Conservation (phyloP, 805 yeast genomes). For the Wilhelminamyces savonicus region DNA sequence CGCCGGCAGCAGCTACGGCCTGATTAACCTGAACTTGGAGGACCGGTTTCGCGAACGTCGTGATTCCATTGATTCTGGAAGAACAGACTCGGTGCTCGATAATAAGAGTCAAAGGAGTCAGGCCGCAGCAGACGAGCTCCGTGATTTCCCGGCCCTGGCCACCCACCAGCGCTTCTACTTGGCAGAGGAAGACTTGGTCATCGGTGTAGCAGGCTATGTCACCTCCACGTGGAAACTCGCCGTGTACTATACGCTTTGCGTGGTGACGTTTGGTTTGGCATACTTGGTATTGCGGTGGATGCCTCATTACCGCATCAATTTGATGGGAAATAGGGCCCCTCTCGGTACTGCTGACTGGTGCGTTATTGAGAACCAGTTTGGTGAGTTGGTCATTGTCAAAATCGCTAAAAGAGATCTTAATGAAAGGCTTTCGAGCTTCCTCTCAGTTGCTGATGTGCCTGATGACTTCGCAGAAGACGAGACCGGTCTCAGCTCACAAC, state of each 20-base stretch:
- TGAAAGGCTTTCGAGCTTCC: constrained; percentile 64
- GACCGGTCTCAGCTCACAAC: too few relatives aligned
- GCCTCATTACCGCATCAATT: constrained; percentile 63
- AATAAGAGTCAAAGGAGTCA: not conserved
- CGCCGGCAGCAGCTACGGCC: constrained; percentile 14
- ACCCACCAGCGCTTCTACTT: constrained; percentile 78
- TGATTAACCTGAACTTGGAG: constrained; percentile 18
- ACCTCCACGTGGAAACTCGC: constrained; percentile 42
- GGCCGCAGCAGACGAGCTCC: too few relatives aligned
- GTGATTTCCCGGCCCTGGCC: constrained; percentile 25
- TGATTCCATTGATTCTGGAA: constrained; percentile 8
- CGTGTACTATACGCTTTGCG: constrained; percentile 49
- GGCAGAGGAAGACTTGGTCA: constrained; percentile 87
- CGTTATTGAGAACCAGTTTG: constrained; percentile 89
- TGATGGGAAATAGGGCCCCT: constrained; percentile 61
- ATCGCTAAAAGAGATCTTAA: constrained; percentile 61
- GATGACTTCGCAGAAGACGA: constrained; percentile 19
- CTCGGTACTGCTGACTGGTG: constrained; percentile 88
- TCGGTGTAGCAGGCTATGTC: constrained; percentile 88
- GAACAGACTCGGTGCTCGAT: constrained; percentile 3
- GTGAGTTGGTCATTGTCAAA: constrained; percentile 61
- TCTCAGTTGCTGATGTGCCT: constrained; percentile 29
- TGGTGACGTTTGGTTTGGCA: constrained; percentile 62
- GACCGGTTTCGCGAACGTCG: constrained; percentile 21
- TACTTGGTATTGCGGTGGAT: constrained; percentile 80